phyloP scores from a whole-genome alignment of 1,284 basidiomycete species.

The Puccinia coronata region DNA sequence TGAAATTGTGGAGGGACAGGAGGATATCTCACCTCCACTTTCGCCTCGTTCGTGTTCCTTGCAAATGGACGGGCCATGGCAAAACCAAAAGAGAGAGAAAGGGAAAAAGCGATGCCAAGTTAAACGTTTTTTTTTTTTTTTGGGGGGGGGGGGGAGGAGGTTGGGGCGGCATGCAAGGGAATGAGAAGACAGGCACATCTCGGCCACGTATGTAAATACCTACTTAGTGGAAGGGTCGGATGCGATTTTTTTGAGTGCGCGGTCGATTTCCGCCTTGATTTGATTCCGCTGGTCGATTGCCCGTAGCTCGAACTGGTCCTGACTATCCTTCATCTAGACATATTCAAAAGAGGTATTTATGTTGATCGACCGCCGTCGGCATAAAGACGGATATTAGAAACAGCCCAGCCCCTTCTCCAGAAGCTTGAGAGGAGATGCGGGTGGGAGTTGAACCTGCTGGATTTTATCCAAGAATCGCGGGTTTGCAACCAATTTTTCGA shows the following conservation, averaged over 20 bases:
- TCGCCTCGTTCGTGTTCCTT: not conserved
- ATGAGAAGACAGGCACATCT: too few species aligned
- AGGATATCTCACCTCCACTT: not conserved
- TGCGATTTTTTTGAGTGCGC: not conserved
- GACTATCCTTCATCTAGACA: not conserved
- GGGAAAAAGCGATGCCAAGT: not conserved
- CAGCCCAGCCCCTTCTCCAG: too few species aligned
- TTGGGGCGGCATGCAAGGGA: too few species aligned
- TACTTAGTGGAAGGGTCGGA: not conserved
- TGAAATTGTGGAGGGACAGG: not conserved
- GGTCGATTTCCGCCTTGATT: not conserved
- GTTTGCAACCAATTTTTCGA: not conserved
- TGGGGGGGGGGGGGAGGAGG: too few species aligned
- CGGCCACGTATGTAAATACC: not conserved
- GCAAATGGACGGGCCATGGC: not conserved
- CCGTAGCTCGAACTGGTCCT: not conserved
- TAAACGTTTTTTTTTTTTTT: too few species aligned
- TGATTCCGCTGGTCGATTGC: slow-evolving; percentile 4
- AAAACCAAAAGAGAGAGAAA: not conserved
- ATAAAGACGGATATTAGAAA: too few species aligned
- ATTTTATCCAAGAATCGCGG: not conserved
- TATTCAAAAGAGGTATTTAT: not conserved
- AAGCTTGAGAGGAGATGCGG: not conserved
- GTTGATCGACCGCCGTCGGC: not conserved
- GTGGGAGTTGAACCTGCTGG: slow-evolving; percentile 1